Evolutionary conservation across 768 basidiomycete genomes (phyloP).

Genomic region (Ephemerocybe angulata): DNA sequence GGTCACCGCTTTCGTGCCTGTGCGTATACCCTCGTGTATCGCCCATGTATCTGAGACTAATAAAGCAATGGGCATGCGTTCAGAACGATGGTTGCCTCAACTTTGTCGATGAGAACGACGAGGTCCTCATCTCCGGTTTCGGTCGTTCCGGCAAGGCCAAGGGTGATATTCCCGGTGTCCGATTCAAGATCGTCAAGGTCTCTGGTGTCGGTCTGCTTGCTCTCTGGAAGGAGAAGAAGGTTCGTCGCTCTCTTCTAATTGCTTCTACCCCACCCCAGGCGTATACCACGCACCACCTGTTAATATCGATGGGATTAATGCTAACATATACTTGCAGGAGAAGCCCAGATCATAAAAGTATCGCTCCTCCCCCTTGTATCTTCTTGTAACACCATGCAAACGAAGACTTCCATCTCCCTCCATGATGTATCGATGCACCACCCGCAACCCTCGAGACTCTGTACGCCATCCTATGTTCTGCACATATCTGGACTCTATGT

Average conservation of each 20-base stretch:
- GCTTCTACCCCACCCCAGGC: not conserved
- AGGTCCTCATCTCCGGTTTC: slow-evolving; percentile 99
- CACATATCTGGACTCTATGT: not conserved
- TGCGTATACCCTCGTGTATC: slow-evolving; percentile 37
- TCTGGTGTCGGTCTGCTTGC: slow-evolving; percentile 98
- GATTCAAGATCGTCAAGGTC: slow-evolving; percentile 99
- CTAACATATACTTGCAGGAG: slow-evolving; percentile 41
- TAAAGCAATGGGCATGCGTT: not conserved
- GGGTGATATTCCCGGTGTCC: slow-evolving; percentile 99
- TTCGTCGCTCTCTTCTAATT: slow-evolving; percentile 28
- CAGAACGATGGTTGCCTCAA: slow-evolving; percentile 97
- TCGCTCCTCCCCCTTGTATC: slow-evolving; percentile 12
- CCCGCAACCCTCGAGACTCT: not conserved
- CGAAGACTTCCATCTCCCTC: slow-evolving; percentile 11
- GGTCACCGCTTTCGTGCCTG: slow-evolving; percentile 99
- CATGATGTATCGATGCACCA: not conserved
- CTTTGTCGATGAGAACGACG: slow-evolving; percentile 99
- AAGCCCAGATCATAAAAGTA: slow-evolving; percentile 58
- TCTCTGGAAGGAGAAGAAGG: slow-evolving; percentile 99
- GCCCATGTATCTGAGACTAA: not conserved
- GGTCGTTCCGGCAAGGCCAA: slow-evolving; percentile 99
- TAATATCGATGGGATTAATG: not conserved
- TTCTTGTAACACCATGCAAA: slow-evolving; percentile 9
- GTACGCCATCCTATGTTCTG: not conserved
- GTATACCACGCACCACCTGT: not conserved